phyloP scores from a whole-genome alignment of 176 grass and related monocot species.

The Phoenix roebelenii region DNA sequence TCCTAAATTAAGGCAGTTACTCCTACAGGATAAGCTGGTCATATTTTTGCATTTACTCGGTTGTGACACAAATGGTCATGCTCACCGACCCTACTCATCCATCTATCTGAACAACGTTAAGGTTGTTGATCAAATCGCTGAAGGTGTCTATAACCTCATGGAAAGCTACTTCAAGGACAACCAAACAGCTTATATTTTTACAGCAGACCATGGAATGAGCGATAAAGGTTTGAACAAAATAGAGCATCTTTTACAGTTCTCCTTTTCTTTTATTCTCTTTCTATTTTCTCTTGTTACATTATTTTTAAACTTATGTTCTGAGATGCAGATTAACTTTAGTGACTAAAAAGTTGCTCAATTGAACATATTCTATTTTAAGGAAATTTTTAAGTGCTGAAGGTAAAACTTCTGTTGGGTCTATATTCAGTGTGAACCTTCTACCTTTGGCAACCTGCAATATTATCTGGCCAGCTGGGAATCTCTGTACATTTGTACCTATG shows the following conservation, averaged over 20 bases:
- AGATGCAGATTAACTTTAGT: not conserved
- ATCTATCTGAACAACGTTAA: constrained; percentile 97
- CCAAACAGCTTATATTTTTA: constrained; percentile 78
- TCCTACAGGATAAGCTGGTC: constrained; percentile 75
- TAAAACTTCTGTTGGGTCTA: too few relatives aligned
- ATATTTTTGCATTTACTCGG: constrained; percentile 93
- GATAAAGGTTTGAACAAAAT: constrained; percentile 62
- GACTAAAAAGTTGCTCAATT: not conserved
- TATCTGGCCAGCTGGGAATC: too few relatives aligned
- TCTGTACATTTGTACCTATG: too few relatives aligned
- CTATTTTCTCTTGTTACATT: not conserved
- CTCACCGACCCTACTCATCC: constrained; percentile 76
- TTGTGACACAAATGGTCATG: constrained; percentile 94
- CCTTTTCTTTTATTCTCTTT: constrained; percentile 1
- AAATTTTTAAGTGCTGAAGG: too few relatives aligned
- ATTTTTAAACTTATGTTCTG: too few relatives aligned
- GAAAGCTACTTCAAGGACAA: constrained; percentile 88
- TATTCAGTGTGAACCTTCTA: too few relatives aligned
- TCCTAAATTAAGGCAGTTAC: constrained; percentile 56
- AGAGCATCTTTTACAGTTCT: not conserved
- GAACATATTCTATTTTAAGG: too few relatives aligned
- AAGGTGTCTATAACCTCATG: constrained; percentile 82
- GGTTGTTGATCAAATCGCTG: constrained; percentile 87
- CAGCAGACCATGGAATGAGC: constrained; percentile 97
- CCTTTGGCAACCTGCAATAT: too few relatives aligned